Conservation (phyloP, 2,329 filamentous ascomycete species). For the Aureobasidium pullulans region DNA sequence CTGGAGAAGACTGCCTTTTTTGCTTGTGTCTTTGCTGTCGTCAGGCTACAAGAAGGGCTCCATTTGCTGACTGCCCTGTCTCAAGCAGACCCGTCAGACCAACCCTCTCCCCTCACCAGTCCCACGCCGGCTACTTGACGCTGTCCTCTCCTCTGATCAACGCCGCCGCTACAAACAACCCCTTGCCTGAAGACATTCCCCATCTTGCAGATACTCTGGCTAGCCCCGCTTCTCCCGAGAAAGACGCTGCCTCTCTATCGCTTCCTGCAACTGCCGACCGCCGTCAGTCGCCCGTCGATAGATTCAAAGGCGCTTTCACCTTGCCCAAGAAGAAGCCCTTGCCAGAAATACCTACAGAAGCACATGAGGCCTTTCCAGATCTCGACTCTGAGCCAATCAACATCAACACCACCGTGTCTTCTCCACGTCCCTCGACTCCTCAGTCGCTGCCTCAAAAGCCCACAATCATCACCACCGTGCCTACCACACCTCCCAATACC, state of each 20-base stretch:
- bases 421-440: slow-evolving; percentile 14
- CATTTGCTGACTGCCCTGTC: not conserved
- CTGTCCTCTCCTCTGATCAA: slow-evolving; percentile 40
- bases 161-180: not conserved
- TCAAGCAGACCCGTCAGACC: slow-evolving; percentile 13
- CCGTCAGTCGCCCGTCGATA: slow-evolving; percentile 62
- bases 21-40: not conserved
- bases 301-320: slow-evolving; percentile 64
- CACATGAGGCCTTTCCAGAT: slow-evolving; percentile 6
- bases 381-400: not conserved
- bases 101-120: slow-evolving; percentile 38
- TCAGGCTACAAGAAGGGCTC: not conserved
- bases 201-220: slow-evolving; percentile 23
- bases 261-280: slow-evolving; percentile 38
- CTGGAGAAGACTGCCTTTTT: not conserved
- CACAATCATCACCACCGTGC: slow-evolving; percentile 32
- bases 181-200: slow-evolving; percentile 20
- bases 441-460: slow-evolving; percentile 20
- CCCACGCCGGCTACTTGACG: slow-evolving; percentile 43
- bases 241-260: slow-evolving; percentile 14
- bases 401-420: not conserved
- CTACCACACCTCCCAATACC: slow-evolving; percentile 37
- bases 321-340: slow-evolving; percentile 40
- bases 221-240: slow-evolving; percentile 26
- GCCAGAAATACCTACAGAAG: not conserved